Conservation (phyloP, 495 filamentous ascomycete genomes). For the Aspergillus mulundensis region DNA sequence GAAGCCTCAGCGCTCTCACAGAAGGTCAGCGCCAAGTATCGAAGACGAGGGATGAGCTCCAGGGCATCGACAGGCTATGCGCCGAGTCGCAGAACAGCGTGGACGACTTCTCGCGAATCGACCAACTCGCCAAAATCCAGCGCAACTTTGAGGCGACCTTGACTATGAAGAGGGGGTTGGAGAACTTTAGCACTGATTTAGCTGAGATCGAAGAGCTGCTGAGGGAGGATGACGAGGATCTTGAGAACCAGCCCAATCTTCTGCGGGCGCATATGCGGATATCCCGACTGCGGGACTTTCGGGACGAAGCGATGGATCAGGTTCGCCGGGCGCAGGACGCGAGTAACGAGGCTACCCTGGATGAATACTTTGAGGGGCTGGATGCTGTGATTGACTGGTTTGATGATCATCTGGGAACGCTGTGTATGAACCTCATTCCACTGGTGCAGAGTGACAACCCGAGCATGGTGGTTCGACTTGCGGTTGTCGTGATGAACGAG, state of each 20-base stretch:
- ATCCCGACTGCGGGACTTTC: slow-evolving; percentile 84
- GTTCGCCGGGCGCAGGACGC: slow-evolving; percentile 69
- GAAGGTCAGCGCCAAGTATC: slow-evolving; percentile 86
- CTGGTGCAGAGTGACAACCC: slow-evolving; percentile 78
- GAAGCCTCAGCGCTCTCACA: slow-evolving; percentile 77
- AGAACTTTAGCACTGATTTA: slow-evolving; percentile 75
- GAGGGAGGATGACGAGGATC: slow-evolving; percentile 73
- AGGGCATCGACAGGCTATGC: slow-evolving; percentile 96
- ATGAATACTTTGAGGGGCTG: slow-evolving; percentile 83
- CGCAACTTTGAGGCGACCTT: slow-evolving; percentile 89
- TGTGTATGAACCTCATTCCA: slow-evolving; percentile 85
- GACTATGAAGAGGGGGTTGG: slow-evolving; percentile 84
- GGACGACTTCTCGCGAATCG: slow-evolving; percentile 94
- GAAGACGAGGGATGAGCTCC: slow-evolving; percentile 93
- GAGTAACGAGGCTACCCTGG: slow-evolving; percentile 71
- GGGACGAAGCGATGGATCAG: slow-evolving; percentile 95
- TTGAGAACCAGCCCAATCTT: slow-evolving; percentile 89
- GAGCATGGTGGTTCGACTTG: slow-evolving; percentile 84
- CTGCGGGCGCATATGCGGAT: slow-evolving; percentile 85
- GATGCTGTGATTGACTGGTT: slow-evolving; percentile 89
- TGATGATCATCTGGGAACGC: slow-evolving; percentile 85
- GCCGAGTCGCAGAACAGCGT: slow-evolving; percentile 95
- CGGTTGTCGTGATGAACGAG: slow-evolving; percentile 88
- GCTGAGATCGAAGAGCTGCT: slow-evolving; percentile 70
- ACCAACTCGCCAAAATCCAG: slow-evolving; percentile 87